phyloP scores from a whole-genome alignment of 805 yeast genomes.

The Sugiyamaella americana region DNA sequence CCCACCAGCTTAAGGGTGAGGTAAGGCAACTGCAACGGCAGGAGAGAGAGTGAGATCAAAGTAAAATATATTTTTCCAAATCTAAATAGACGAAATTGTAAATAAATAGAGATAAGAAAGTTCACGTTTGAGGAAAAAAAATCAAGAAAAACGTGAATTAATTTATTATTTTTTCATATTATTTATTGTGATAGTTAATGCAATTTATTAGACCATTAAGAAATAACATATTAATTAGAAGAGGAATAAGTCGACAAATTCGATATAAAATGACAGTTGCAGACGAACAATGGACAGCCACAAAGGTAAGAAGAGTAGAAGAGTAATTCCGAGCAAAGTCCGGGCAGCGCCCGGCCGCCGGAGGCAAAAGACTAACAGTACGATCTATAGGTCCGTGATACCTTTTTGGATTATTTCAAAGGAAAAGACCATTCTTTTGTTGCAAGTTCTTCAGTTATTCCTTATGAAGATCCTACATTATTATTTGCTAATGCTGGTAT shows the following conservation, averaged over 20 bases:
- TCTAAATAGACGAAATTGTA: no score
- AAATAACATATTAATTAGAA: no score
- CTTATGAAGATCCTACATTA: constrained; percentile 96
- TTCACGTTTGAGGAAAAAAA: no score
- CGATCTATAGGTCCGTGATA: constrained; percentile 58
- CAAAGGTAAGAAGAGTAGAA: constrained; percentile 2
- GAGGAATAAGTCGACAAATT: not conserved
- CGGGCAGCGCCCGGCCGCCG: not conserved
- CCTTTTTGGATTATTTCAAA: constrained; percentile 79
- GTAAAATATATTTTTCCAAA: no score
- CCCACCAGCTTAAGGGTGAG: no score
- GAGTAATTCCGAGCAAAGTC: no score
- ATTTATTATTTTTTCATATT: no score
- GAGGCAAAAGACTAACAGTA: not conserved
- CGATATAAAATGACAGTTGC: constrained; percentile 2
- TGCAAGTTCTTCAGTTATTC: constrained; percentile 91
- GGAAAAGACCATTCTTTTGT: constrained; percentile 68
- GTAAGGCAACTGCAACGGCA: no score
- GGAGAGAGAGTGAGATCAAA: no score
- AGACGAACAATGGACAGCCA: constrained; percentile 2
- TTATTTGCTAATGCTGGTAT: constrained; percentile 98
- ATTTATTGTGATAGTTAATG: not conserved
- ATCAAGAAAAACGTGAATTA: no score
- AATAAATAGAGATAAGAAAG: no score
- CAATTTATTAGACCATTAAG: not conserved